Base-by-base conservation (phyloP, 257 asterid genomes). In the Nicotiana attenuata region DNA sequence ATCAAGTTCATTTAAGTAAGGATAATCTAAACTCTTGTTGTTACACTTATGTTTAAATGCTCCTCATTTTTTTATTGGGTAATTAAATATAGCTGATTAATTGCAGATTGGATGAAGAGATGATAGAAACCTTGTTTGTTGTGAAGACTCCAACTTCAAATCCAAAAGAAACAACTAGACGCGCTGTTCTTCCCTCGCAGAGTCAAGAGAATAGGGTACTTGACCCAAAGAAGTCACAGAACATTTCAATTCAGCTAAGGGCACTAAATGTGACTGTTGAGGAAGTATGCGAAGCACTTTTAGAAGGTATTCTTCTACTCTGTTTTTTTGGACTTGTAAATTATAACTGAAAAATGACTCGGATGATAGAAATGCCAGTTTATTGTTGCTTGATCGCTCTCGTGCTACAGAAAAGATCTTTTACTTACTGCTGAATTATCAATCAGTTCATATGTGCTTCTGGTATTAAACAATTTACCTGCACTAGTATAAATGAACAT, bases 221-320 rank as follows among this genome's bases (percentile, higher is more conserved):
- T 80, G 99, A 94, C 84, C 96, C 98, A 15, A 96, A 93, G 90
- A 96, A 96, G 89, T 92, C 98, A 10, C 99, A 94, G 84, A 96
- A 94, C 75, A 91, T 96, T 61, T 94, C 99, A 33, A 94, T 96
- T 85, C 83, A 89, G 85, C 88, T 96, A 85, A 92, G 91, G 90
- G 99, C 99, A 28, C 92, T 94, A 78, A 91, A 93, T 85, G 97
- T 94, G 64, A 96, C 99, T 3, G 91, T 91, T 20, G 99, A 93
- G 64, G 99, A 96, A 90, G 99, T 94, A 81, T 94, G 99, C 50
- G 98, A 96, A 64, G 97, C 96, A 56, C 97, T 96, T 80, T 53
- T 86, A 52, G 99, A 94, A 90, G 99, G 99, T 96, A 89, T 38
- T 76, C 41, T 47, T 33, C 64, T 60, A 45, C 55, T 87, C 38